Percentiles rank a stretch among this genome's conserved stretches.
Evolutionary conservation across 2,329 filamentous ascomycete genomes (phyloP).

Genomic region (Penicillium nordicum): DNA sequence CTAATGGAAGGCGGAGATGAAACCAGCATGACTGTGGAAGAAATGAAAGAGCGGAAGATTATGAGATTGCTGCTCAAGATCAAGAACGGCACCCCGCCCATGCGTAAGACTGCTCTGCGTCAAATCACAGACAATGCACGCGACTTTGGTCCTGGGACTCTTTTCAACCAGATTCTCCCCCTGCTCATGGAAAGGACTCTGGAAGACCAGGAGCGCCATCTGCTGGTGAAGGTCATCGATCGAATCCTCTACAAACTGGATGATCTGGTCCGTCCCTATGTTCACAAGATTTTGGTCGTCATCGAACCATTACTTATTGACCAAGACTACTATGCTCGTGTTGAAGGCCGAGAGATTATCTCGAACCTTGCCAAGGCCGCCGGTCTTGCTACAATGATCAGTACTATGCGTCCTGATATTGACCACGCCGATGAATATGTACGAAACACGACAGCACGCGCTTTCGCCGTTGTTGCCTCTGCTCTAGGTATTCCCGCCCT

Average conservation of each 20-base stretch:
- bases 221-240: conserved; percentile 98
- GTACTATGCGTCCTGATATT: conserved; percentile 97
- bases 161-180: conserved; percentile 97
- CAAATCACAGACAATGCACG: conserved; percentile 97
- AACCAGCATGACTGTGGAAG: conserved; percentile 85
- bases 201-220: conserved; percentile 95
- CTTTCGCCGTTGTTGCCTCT: conserved; percentile 94
- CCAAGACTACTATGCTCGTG: conserved; percentile 97
- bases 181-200: conserved; percentile 97
- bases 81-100: conserved; percentile 97
- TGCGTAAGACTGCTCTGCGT: conserved; percentile 95
- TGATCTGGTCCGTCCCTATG: conserved; percentile 90
- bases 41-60: conserved; percentile 96
- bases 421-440: conserved; percentile 99
- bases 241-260: conserved; percentile 98
- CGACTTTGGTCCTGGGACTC: conserved; percentile 85
- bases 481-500: conserved; percentile 93
- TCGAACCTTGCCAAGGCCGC: conserved; percentile 96
- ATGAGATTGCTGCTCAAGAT: conserved; percentile 96
- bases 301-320: conserved; percentile 99
- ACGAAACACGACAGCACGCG: conserved; percentile 92
- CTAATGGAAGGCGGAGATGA: conserved; percentile 92
- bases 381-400: conserved; percentile 97
- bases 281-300: conserved; percentile 97
- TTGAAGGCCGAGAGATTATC: conserved; percentile 97